Conservation (phyloP, 1,139 yeast species). For the Suhomyces coccinellae region DNA sequence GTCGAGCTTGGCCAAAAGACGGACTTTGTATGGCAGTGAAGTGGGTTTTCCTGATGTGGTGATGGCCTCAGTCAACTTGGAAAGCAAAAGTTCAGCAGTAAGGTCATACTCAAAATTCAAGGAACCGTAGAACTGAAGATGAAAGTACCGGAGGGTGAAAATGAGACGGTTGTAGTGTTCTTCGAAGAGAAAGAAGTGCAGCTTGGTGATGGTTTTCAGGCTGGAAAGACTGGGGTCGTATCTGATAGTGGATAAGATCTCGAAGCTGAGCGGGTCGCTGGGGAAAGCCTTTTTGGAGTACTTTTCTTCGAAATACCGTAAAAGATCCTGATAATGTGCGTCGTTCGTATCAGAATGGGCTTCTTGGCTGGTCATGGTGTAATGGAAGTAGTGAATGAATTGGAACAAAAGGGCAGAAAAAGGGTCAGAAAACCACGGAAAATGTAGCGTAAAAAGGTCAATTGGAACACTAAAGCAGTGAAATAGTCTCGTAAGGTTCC, state of each 20-base stretch:
- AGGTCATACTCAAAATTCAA: conserved; percentile 31
- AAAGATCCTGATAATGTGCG: background rate
- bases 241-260: conserved; percentile 65
- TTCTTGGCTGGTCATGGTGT: background rate
- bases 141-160: conserved; percentile 55
- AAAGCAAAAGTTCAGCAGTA: conserved; percentile 42
- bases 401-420: background rate
- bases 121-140: conserved; percentile 21
- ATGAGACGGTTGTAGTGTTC: conserved; percentile 65
- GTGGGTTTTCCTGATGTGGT: conserved; percentile 26
- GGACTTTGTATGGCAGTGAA: conserved; percentile 52
- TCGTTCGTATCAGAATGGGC: too few species aligned
- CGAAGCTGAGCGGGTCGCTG: conserved; percentile 38
- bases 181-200: conserved; percentile 58
- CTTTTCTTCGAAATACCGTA: conserved; percentile 11
- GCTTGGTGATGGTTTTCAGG: conserved; percentile 20
- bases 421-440: too few species aligned
- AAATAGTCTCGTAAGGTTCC: too few species aligned
- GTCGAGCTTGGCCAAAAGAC: conserved; percentile 50
- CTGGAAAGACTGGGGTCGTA: conserved; percentile 61
- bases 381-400: too few species aligned
- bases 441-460: too few species aligned
- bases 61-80: conserved; percentile 47
- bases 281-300: conserved; percentile 24
- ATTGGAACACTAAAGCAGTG: too few species aligned